phyloP scores from a whole-genome alignment of 192 early-diverging fungal genomes.

The Thamnidium elegans region DNA sequence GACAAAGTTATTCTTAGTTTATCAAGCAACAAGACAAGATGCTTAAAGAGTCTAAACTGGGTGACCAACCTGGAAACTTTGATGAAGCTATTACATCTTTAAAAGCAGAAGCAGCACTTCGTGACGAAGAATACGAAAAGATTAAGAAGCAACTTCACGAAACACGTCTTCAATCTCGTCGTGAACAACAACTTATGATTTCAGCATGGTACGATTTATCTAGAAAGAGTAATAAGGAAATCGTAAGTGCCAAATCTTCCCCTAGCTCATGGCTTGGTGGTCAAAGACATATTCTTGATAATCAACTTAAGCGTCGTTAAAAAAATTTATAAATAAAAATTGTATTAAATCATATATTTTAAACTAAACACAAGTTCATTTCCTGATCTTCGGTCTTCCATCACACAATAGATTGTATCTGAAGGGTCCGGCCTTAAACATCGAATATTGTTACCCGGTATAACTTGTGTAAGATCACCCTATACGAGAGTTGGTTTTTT shows the following conservation, averaged over 20 bases:
- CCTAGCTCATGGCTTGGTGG: constrained; percentile 71
- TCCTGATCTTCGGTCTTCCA: constrained; percentile 26
- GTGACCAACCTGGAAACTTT: constrained; percentile 35
- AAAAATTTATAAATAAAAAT: constrained; percentile 4
- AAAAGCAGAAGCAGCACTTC: constrained; percentile 39
- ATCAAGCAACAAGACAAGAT: constrained; percentile 38
- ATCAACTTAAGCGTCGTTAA: constrained; percentile 46
- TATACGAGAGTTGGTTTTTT: constrained; percentile 11
- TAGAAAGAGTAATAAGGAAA: constrained; percentile 49
- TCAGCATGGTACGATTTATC: constrained; percentile 76
- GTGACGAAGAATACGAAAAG: constrained; percentile 44
- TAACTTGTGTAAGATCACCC: constrained; percentile 54
- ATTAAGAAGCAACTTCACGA: constrained; percentile 51
- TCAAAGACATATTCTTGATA: constrained; percentile 61
- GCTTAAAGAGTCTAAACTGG: constrained; percentile 33
- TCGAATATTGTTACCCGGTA: constrained; percentile 57
- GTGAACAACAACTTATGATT: constrained; percentile 79
- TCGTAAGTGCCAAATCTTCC: constrained; percentile 44
- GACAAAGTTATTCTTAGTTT: constrained; percentile 24
- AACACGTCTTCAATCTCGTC: constrained; percentile 60
- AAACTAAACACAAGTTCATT: constrained; percentile 24
- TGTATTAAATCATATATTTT: neutral
- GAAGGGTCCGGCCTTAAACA: constrained; percentile 50
- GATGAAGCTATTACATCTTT: constrained; percentile 59
- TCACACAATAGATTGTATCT: constrained; percentile 47